These are phyloP conservation scores for Zasmidium citrigriseum DNA, from an alignment of 2,329 filamentous ascomycete species.

Conservation along the genomic window DNA sequence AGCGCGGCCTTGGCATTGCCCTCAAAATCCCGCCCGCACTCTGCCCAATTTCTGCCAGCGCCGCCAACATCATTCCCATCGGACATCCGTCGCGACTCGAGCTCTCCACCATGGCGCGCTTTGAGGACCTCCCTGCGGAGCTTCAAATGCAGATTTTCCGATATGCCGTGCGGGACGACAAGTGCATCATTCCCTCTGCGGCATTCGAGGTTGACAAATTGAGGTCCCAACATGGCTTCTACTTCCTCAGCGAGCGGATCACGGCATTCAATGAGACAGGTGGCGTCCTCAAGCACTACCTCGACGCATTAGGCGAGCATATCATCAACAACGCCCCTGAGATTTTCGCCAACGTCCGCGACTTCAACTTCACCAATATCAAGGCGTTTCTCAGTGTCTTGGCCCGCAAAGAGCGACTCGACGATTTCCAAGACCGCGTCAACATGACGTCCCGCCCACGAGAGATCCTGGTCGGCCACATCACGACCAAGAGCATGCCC, in stretches of 20 bases:
- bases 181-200: background rate
- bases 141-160: conserved; percentile 2
- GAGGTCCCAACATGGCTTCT: background rate
- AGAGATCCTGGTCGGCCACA: background rate
- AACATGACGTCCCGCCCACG: background rate
- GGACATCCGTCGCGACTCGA: too few relatives aligned
- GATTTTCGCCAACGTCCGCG: background rate
- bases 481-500: background rate
- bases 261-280: too few relatives aligned
- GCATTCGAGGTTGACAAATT: background rate
- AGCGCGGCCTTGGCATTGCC: background rate
- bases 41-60: background rate
- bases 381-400: background rate
- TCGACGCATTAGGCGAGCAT: background rate
- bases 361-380: conserved; percentile 11
- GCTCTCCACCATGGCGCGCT: background rate
- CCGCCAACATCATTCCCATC: background rate
- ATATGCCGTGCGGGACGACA: background rate
- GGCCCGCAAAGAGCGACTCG: background rate
- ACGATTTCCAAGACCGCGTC: background rate
- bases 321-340: background rate
- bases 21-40: background rate
- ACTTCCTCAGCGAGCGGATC: background rate
- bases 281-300: background rate
- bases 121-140: background rate